Percentiles rank a stretch among this genome's conserved stretches.
These are phyloP conservation scores for Aspergillus viridinutans DNA, from an alignment of 2,329 filamentous ascomycete species.

Conservation along the genomic window DNA sequence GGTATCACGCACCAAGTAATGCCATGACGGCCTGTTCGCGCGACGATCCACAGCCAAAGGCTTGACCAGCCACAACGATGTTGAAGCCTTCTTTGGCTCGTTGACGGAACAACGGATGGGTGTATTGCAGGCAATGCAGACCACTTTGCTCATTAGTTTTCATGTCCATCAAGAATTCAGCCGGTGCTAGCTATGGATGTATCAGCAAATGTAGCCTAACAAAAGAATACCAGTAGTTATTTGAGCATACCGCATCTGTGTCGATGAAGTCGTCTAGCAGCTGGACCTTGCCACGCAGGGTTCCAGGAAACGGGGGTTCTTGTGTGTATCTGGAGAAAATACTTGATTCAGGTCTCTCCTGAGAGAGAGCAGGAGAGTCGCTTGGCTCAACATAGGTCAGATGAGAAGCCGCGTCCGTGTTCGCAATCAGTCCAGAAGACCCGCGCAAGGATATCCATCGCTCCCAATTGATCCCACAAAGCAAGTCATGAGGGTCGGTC, in stretches of 20 bases:
- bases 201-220: background rate
- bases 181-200: slow-evolving; percentile 36
- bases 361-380: background rate
- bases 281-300: slow-evolving; percentile 36
- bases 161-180: slow-evolving; percentile 32
- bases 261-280: slow-evolving; percentile 45
- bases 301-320: background rate
- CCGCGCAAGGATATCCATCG: slow-evolving; percentile 1
- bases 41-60: slow-evolving; percentile 46
- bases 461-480: slow-evolving; percentile 27
- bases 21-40: slow-evolving; percentile 44
- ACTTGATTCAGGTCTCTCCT: background rate
- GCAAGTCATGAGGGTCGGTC: slow-evolving; percentile 33
- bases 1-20: slow-evolving; percentile 25
- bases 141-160: slow-evolving; percentile 33
- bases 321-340: background rate
- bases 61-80: slow-evolving; percentile 45
- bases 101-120: slow-evolving; percentile 39
- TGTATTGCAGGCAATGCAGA: slow-evolving; percentile 39
- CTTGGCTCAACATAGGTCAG: slow-evolving; percentile 11
- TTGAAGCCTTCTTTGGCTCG: slow-evolving; percentile 33
- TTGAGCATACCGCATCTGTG: slow-evolving; percentile 31
- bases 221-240: background rate
- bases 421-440: background rate
- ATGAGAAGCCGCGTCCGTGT: background rate